These are phyloP conservation scores for Claviceps pusilla DNA, from an alignment of 2,329 filamentous ascomycete genomes.

Conservation along the genomic window DNA sequence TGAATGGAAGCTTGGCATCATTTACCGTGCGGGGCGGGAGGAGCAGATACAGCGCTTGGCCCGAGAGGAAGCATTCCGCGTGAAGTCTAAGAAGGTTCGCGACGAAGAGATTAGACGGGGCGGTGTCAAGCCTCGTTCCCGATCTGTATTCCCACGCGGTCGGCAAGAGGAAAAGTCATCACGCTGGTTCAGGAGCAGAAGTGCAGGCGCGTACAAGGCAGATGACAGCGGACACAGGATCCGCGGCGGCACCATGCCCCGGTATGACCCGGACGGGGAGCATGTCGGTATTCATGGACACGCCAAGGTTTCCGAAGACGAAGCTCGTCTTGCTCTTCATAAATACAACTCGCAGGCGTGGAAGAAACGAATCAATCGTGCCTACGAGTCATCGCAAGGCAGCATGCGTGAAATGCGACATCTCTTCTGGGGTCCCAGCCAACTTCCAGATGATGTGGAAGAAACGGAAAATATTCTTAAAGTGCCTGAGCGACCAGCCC, in stretches of 20 bases:
- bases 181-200: conserved; percentile 37
- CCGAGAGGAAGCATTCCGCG: conserved; percentile 72
- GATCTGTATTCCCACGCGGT: conserved; percentile 32
- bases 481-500: conserved; percentile 67
- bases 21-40: conserved; percentile 75
- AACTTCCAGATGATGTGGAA: conserved; percentile 65
- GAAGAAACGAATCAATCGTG: conserved; percentile 77
- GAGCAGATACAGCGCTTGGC: conserved; percentile 85
- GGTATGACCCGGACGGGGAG: conserved; percentile 69
- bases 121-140: conserved; percentile 36
- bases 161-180: conserved; percentile 16
- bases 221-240: conserved; percentile 16
- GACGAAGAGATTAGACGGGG: conserved; percentile 50
- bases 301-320: conserved; percentile 57
- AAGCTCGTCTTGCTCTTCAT: conserved; percentile 62
- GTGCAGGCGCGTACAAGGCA: conserved; percentile 30
- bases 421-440: conserved; percentile 68
- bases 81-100: conserved; percentile 74
- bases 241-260: conserved; percentile 31
- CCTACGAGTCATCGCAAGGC: conserved; percentile 51
- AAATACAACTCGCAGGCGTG: conserved; percentile 77
- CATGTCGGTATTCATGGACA: conserved; percentile 49
- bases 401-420: conserved; percentile 67
- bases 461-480: conserved; percentile 75
- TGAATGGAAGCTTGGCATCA: conserved; percentile 91